Evolutionary conservation across 441 rosid genomes (phyloP).

Genomic region (Mallotus repandus): DNA sequence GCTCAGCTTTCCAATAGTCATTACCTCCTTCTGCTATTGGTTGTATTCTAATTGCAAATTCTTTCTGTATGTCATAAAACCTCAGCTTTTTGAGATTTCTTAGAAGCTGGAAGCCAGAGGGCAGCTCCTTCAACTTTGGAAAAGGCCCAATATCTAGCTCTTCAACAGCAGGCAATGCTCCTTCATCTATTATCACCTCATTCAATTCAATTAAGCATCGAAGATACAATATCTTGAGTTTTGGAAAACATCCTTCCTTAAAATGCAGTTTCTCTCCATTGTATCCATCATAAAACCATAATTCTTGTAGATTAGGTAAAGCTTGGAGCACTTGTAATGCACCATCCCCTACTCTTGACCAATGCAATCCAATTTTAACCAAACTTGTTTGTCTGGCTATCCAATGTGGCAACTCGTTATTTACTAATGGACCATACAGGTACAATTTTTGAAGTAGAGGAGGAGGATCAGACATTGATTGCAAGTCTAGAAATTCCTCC

Average conservation of each 20-base stretch:
- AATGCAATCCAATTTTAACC: neutral
- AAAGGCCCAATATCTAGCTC: neutral
- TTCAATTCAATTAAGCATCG: neutral
- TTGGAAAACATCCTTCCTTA: neutral
- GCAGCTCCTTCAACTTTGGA: slow-evolving; percentile 9
- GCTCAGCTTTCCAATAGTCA: neutral
- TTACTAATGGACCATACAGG: too few species aligned
- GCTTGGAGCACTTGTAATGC: neutral
- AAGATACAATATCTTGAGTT: neutral
- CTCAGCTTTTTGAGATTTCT: neutral
- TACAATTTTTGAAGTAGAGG: neutral
- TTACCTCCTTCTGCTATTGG: neutral
- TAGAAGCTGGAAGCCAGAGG: neutral
- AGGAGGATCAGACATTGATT: neutral
- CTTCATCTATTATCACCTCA: slow-evolving; percentile 6
- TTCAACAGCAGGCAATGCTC: slow-evolving; percentile 14
- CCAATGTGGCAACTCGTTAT: neutral
- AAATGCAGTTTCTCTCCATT: slow-evolving; percentile 10
- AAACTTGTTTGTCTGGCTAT: neutral
- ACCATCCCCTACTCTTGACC: neutral
- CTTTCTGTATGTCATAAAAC: neutral
- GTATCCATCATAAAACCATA: neutral
- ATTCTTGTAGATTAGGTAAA: neutral
- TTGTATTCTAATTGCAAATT: neutral
- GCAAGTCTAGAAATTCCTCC: slow-evolving; percentile 1